Evolutionary conservation across 2,329 filamentous ascomycete genomes (phyloP).

Genomic region (Fusarium mangiferae): DNA sequence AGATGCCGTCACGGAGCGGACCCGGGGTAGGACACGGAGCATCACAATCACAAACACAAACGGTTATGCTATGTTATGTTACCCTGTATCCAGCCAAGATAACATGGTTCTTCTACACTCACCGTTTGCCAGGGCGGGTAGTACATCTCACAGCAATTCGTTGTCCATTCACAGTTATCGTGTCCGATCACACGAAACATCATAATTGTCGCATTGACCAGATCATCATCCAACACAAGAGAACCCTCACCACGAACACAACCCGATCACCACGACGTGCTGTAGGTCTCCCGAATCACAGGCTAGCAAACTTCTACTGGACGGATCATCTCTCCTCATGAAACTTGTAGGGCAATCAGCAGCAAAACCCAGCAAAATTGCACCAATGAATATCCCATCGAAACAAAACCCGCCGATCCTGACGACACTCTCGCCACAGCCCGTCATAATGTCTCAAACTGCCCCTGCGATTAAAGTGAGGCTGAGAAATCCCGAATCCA

Average conservation of each 20-base stretch:
- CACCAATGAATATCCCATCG: constrained; percentile 12
- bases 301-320: constrained; percentile 1
- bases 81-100: constrained; percentile 27
- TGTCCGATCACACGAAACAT: constrained; percentile 8
- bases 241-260: not conserved
- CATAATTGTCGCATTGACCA: not conserved
- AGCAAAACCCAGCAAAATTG: constrained; percentile 13
- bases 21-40: constrained; percentile 30
- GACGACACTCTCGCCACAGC: constrained; percentile 28
- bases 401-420: constrained; percentile 19
- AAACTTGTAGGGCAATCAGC: constrained; percentile 5
- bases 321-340: constrained; percentile 1
- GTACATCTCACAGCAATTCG: not conserved
- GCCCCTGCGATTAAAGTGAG: constrained; percentile 32
- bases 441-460: constrained; percentile 18
- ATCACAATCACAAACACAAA: not conserved
- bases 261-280: not conserved
- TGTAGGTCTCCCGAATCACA: not conserved
- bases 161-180: not conserved
- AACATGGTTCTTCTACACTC: not conserved
- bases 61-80: constrained; percentile 5
- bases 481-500: constrained; percentile 21
- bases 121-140: not conserved
- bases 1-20: constrained; percentile 33
- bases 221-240: constrained; percentile 3